Percentiles rank a stretch among this genome's conserved stretches.
Evolutionary conservation across 768 basidiomycete genomes (phyloP).

Genomic region (Boletus rex-veris): DNA sequence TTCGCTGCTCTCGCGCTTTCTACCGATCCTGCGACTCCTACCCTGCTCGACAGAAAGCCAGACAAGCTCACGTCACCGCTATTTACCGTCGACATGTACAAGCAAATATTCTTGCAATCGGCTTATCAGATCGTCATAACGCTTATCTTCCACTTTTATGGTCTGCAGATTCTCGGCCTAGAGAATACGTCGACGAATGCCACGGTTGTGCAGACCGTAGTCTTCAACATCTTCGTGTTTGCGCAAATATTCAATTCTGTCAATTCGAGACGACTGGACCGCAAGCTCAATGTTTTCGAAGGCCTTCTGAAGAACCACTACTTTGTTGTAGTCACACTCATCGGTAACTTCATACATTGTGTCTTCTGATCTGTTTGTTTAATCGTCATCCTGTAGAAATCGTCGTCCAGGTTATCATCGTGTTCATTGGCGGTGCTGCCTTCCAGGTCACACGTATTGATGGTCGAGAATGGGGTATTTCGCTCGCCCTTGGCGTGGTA

Average conservation of each 20-base stretch:
- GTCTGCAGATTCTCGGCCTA: conserved; percentile 65
- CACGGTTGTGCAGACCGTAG: conserved; percentile 69
- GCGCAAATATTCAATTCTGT: conserved; percentile 96
- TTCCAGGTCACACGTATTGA: conserved; percentile 81
- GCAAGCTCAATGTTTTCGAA: conserved; percentile 83
- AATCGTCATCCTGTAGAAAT: conserved; percentile 55
- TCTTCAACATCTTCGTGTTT: conserved; percentile 99
- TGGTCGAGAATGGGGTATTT: conserved; percentile 92
- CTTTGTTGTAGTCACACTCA: conserved; percentile 78
- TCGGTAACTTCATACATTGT: conserved; percentile 54
- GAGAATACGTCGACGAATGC: conserved; percentile 34
- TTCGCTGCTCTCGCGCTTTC: conserved; percentile 97
- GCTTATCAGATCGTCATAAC: conserved; percentile 80
- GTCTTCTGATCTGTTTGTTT: conserved; percentile 2
- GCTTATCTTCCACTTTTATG: conserved; percentile 87
- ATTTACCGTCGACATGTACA: conserved; percentile 93
- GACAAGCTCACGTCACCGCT: conserved; percentile 86
- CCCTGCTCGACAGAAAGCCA: conserved; percentile 83
- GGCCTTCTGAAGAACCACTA: conserved; percentile 77
- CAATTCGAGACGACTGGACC: conserved; percentile 87
- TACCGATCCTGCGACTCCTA: conserved; percentile 86
- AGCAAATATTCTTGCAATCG: conserved; percentile 91
- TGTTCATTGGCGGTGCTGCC: conserved; percentile 87
- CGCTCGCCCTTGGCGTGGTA: conserved; percentile 79
- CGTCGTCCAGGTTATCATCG: conserved; percentile 80